Evolutionary conservation across 2,329 filamentous ascomycete genomes (phyloP).

Genomic region (Penicillium corylophilum): DNA sequence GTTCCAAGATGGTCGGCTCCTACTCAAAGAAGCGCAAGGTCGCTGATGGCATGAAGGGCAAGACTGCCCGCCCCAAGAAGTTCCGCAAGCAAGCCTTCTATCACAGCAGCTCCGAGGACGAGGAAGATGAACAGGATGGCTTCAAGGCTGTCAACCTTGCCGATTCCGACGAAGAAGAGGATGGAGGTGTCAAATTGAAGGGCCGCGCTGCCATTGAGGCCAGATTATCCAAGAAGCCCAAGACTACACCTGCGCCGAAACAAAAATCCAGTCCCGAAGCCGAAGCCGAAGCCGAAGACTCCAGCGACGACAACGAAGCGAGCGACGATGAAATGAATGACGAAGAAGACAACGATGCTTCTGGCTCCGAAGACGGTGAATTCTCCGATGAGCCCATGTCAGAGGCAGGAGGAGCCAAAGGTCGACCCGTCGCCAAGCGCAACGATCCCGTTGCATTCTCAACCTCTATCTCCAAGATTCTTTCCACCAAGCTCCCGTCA

Average conservation of each 20-base stretch:
- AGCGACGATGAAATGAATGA: conserved; percentile 30
- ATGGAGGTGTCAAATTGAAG: conserved; percentile 19
- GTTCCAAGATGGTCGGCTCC: conserved; percentile 39
- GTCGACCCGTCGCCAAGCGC: conserved; percentile 60
- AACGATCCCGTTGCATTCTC: conserved; percentile 92
- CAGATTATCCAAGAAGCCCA: conserved; percentile 7
- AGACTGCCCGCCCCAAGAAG: conserved; percentile 53
- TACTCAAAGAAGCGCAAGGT: conserved; percentile 56
- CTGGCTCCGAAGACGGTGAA: conserved; percentile 40
- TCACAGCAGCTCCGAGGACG: conserved; percentile 62
- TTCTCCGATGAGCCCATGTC: conserved; percentile 42
- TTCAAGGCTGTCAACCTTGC: conserved; percentile 53
- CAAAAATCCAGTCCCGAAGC: conserved; percentile 20
- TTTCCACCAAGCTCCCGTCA: conserved; percentile 81
- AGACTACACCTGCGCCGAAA: conserved; percentile 10
- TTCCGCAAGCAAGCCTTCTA: conserved; percentile 64
- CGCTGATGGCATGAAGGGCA: conserved; percentile 58
- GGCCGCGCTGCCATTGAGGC: conserved; percentile 11
- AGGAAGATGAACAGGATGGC: conserved; percentile 46
- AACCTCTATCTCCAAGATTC: conserved; percentile 88
- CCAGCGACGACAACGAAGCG: conserved; percentile 29
- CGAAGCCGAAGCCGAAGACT: conserved; percentile 22
- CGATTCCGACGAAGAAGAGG: conserved; percentile 44
- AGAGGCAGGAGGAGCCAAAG: conserved; percentile 40
- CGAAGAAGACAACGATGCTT: conserved; percentile 41